These are phyloP conservation scores for Daucus carota DNA, from an alignment of 129 eudicot genomes.

Conservation along the genomic window DH1_v3.0 NC_030387.2:30031001-30031500, in stretches of 20 bases:
- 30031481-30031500: no score
- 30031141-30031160: neutral
- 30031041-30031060: neutral
- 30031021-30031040: neutral
- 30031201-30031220: neutral
- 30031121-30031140: neutral
- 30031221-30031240: neutral
- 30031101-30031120: neutral
- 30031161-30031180: no score
- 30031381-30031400: no score
- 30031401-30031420: no score
- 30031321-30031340: neutral
- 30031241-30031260: neutral
- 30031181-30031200: no score
- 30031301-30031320: neutral
- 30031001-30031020: constrained; percentile 1
- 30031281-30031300: neutral
- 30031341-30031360: constrained; percentile 15
- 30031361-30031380: no score
- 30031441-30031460: no score
- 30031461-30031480: no score
- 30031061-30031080: neutral
- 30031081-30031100: neutral
- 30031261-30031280: neutral
- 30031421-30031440: no score